A percentile compares a stretch with the other conserved stretches of the same genome.
phyloP scores from a whole-genome alignment of 108 stramenopile genomes.

The Cylindrotheca closterium region DNA sequence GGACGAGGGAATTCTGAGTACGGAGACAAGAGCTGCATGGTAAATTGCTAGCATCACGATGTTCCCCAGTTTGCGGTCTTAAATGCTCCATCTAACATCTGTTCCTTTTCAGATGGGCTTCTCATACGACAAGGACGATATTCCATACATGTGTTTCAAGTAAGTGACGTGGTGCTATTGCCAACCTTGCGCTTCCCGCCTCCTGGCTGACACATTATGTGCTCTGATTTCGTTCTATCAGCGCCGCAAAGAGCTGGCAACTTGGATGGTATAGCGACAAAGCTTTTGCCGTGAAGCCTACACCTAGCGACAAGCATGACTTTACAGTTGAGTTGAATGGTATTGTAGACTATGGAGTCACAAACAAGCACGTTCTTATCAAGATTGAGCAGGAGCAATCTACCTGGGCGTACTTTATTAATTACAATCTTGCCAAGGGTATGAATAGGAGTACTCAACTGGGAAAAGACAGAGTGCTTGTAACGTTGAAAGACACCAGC shows the following conservation, averaged over 20 bases:
- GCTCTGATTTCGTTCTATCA: slow-evolving; percentile 47
- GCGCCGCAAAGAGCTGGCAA: slow-evolving; percentile 51
- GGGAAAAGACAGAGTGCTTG: background rate
- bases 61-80: too few species aligned
- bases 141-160: too few species aligned
- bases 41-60: slow-evolving; percentile 37
- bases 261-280: slow-evolving; percentile 48
- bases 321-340: background rate
- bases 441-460: background rate
- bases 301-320: background rate
- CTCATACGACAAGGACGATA: too few species aligned
- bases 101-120: background rate
- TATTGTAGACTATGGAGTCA: background rate
- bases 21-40: slow-evolving; percentile 51
- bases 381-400: background rate
- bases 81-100: too few species aligned
- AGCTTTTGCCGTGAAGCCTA: slow-evolving; percentile 2
- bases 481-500: background rate
- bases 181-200: background rate
- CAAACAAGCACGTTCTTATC: background rate
- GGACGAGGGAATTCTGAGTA: slow-evolving; percentile 39
- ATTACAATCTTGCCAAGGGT: background rate
- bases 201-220: background rate
- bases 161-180: too few species aligned
- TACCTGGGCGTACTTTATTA: slow-evolving; percentile 1